A percentile compares a stretch with the other conserved stretches of the same genome.
Conservation (phyloP, 1,284 basidiomycete species). For the Apiotrichum gamsii region DNA sequence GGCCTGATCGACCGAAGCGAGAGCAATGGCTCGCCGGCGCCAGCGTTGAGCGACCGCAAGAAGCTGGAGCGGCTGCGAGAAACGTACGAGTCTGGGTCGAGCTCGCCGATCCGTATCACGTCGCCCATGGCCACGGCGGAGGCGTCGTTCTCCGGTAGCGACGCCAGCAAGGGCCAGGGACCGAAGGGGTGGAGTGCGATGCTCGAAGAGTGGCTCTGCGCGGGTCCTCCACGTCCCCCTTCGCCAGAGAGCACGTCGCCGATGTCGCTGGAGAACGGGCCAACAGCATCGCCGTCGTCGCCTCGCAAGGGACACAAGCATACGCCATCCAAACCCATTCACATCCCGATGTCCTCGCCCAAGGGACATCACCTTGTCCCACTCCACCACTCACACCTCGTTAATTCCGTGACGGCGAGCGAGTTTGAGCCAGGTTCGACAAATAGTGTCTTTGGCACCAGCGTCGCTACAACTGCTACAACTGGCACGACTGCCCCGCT, state of each 20-base stretch:
- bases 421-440: not conserved
- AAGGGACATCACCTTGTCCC: not conserved
- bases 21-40: too few relatives aligned
- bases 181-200: conserved; percentile 42
- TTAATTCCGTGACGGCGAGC: not conserved
- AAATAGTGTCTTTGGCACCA: not conserved
- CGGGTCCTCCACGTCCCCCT: conserved; percentile 8
- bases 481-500: too few relatives aligned
- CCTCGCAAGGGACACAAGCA: not conserved
- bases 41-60: too few relatives aligned
- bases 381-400: not conserved
- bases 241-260: conserved; percentile 1
- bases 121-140: too few relatives aligned
- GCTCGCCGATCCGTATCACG: too few relatives aligned
- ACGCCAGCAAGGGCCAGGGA: not conserved
- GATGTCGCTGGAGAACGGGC: not conserved
- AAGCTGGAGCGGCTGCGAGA: too few relatives aligned
- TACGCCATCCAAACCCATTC: not conserved
- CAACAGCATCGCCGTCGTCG: not conserved
- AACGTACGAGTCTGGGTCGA: too few relatives aligned
- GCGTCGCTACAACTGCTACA: not conserved
- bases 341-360: not conserved
- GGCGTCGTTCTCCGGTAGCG: too few relatives aligned
- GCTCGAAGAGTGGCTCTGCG: conserved; percentile 44
- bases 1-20: too few relatives aligned